Conservation (phyloP, 352 stramenopile species). For the Phytophthora tentaculata region DNA sequence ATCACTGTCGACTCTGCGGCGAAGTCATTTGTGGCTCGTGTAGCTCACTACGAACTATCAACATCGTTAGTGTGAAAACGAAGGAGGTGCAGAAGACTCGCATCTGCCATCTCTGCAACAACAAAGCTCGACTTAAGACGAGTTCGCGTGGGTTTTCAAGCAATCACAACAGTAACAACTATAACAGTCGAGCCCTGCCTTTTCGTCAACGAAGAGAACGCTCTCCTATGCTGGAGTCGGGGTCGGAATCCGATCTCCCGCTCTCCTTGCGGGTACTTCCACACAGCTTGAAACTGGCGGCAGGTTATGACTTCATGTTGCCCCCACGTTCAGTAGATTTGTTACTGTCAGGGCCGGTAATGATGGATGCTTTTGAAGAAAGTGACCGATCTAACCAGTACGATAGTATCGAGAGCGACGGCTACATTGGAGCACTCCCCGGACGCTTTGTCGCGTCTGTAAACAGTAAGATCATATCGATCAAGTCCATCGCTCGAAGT, state of each 20-base stretch:
- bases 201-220: conserved; percentile 35
- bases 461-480: conserved; percentile 63
- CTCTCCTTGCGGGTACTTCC: conserved; percentile 16
- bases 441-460: conserved; percentile 24
- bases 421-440: conserved; percentile 38
- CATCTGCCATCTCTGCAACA: conserved; percentile 75
- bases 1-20: conserved; percentile 73
- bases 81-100: conserved; percentile 59
- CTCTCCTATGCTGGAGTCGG: conserved; percentile 19
- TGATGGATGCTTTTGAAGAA: conserved; percentile 14
- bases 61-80: conserved; percentile 35
- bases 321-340: conserved; percentile 23
- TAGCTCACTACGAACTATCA: conserved; percentile 51
- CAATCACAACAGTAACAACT: conserved; percentile 19
- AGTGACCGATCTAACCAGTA: conserved; percentile 24
- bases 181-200: conserved; percentile 21
- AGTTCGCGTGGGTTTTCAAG: conserved; percentile 39
- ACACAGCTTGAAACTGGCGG: conserved; percentile 24
- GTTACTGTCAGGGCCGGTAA: conserved; percentile 16
- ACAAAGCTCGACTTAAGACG: conserved; percentile 47
- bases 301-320: conserved; percentile 12
- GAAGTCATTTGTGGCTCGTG: conserved; percentile 70
- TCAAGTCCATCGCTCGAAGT: conserved; percentile 51
- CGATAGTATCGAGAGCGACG: conserved; percentile 28
- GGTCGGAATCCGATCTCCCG: conserved; percentile 15